Base-by-base conservation (phyloP, 805 yeast species). In the Saccharomycodes ludwigii region DNA sequence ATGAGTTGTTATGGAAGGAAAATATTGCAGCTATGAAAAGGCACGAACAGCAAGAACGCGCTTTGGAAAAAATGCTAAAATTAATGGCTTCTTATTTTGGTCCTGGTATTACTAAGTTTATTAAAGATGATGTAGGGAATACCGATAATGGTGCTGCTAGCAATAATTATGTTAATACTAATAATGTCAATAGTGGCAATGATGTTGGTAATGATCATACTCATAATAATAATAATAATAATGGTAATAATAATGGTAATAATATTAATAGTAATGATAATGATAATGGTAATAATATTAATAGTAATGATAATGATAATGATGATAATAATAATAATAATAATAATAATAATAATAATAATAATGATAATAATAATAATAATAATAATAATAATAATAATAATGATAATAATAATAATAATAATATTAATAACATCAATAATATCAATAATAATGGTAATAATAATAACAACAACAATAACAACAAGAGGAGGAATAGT, bases 1-100 rank as follows among this genome's bases (percentile, higher is more conserved):
- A 88, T 57, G 88, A 83, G 50, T 55, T 83, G 46, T 58, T 91
- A 27, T 91, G 98, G 98, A 76, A 78, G 38, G 97, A 91, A 50
- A 78, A 84, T 46, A 76, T 68, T 50, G 59, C 75, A 36, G 77
- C 88, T 5, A 66, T 96, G 33, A 96, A 88, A 51, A 71, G 86
- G 40, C 82, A 86, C 53, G 73, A 78, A 44, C 67, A 76, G 21
- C 97, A 91, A 51, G 75, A 88, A 24, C 88, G 81, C 40, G 83
- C 95, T 15, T 63, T 91, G 34, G 94, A 85, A 41, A 79, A 82
- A 40, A 88, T 91, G 31, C 58, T 91, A 45, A 71, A 91, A 43
- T 88, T 91, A 42, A 62, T 91, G 46, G 93, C 95, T 2, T 71
- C 86, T 14, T 34, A 34, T 16, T 34, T 34, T 30, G 37, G 37